Percentiles rank a stretch among this genome's conserved stretches.
Evolutionary conservation across 2,329 filamentous ascomycete genomes (phyloP).

Genomic region (Diplodia intermedia): DNA sequence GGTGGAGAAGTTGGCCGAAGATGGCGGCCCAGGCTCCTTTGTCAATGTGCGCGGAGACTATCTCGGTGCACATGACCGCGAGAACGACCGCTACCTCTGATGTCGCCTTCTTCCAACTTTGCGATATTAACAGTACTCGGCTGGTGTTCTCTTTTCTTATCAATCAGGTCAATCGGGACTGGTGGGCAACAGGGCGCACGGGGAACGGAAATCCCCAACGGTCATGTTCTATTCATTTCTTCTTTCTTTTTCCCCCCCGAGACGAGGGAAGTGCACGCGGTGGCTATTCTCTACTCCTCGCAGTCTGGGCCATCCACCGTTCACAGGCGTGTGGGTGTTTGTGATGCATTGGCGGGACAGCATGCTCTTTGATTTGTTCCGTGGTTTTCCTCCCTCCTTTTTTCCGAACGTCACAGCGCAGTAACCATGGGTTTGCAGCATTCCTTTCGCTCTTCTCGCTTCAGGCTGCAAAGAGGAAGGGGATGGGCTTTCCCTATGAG

Average conservation of each 20-base stretch:
- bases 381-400: not conserved
- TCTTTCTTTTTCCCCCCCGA: not conserved
- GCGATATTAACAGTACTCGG: not conserved
- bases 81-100: conserved; percentile 22
- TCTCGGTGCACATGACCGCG: conserved; percentile 28
- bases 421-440: not conserved
- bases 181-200: conserved; percentile 12
- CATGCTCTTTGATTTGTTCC: conserved; percentile 12
- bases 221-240: conserved; percentile 6
- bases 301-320: not conserved
- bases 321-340: not conserved
- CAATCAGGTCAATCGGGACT: conserved; percentile 8
- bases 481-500: not conserved
- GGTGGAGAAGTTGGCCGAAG: conserved; percentile 79
- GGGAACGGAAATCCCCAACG: not conserved
- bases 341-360: conserved; percentile 20
- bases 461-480: conserved; percentile 1
- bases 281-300: conserved; percentile 10
- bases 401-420: not conserved
- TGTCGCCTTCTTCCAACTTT: not conserved
- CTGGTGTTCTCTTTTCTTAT: conserved; percentile 2
- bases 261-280: not conserved
- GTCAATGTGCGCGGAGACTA: conserved; percentile 64
- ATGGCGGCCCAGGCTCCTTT: conserved; percentile 82
- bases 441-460: not conserved